Evolutionary conservation across 257 asterid species (phyloP).

Genomic region (Gentiana macrophylla): DNA sequence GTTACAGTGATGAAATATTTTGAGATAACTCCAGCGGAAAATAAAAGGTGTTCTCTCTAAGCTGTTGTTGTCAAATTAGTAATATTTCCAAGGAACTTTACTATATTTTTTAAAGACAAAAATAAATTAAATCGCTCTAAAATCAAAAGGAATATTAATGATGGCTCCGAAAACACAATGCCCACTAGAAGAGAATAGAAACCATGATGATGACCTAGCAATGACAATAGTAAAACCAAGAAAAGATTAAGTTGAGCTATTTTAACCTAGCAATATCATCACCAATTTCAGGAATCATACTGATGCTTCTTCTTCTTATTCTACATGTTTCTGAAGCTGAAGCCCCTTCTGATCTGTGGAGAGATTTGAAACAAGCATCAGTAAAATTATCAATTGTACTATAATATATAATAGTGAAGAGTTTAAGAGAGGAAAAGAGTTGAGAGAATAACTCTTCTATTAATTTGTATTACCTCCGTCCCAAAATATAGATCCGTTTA

Average conservation of each 20-base stretch:
- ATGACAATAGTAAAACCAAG: neutral
- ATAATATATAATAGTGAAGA: neutral
- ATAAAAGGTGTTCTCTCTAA: too few species aligned
- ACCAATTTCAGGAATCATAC: constrained; percentile 92
- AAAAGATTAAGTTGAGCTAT: constrained; percentile 1
- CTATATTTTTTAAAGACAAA: neutral
- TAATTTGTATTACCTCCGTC: too few species aligned
- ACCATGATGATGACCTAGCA: neutral
- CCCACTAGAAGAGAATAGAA: too few species aligned
- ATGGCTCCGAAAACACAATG: too few species aligned
- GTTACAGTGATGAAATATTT: too few species aligned
- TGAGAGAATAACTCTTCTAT: too few species aligned
- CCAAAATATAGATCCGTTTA: too few species aligned
- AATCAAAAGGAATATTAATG: too few species aligned
- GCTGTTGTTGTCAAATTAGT: neutral
- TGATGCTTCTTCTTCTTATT: constrained; percentile 64
- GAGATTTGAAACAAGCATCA: neutral
- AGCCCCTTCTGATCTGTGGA: constrained; percentile 82
- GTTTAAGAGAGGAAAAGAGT: too few species aligned
- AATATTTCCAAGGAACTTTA: neutral
- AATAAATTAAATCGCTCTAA: constrained; percentile 1
- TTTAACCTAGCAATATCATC: constrained; percentile 86
- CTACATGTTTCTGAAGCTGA: constrained; percentile 75
- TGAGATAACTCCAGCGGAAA: too few species aligned
- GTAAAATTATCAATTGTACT: neutral